phyloP scores from a whole-genome alignment of 2,329 filamentous ascomycete genomes.

The Eurotiales sp. region DNA sequence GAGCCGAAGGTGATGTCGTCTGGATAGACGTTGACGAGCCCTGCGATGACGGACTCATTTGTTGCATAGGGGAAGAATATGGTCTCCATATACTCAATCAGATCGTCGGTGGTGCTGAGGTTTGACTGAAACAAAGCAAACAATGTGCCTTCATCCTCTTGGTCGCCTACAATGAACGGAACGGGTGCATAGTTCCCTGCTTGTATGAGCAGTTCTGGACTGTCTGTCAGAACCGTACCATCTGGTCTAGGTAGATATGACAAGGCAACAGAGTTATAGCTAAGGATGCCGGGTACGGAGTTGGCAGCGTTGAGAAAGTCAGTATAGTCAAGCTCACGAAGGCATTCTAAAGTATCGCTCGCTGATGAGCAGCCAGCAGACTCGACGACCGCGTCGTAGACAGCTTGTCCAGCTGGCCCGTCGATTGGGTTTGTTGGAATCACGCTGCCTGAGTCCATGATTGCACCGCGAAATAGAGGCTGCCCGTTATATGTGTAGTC shows the following conservation, averaged over 20 bases:
- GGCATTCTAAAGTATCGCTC: conserved; percentile 44
- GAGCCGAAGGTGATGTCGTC: conserved; percentile 57
- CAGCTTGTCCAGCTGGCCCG: conserved; percentile 59
- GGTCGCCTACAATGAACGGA: conserved; percentile 66
- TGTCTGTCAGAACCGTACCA: conserved; percentile 61
- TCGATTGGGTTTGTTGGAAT: conserved; percentile 63
- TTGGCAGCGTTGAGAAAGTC: conserved; percentile 61
- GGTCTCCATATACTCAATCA: conserved; percentile 59
- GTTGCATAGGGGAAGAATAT: conserved; percentile 57
- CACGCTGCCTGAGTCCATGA: conserved; percentile 71
- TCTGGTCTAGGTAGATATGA: conserved; percentile 67
- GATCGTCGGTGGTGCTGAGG: conserved; percentile 56
- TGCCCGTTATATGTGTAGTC: conserved; percentile 71
- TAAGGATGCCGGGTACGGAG: conserved; percentile 64
- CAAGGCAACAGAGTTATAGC: conserved; percentile 65
- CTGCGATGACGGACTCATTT: conserved; percentile 47
- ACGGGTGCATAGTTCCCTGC: conserved; percentile 56
- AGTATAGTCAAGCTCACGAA: conserved; percentile 45
- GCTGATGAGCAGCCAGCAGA: conserved; percentile 44
- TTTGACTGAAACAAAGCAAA: conserved; percentile 70
- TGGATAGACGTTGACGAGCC: conserved; percentile 61
- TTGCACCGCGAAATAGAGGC: conserved; percentile 68
- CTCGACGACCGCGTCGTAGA: conserved; percentile 47
- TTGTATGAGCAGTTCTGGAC: conserved; percentile 56
- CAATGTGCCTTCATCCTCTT: conserved; percentile 76